phyloP scores from a whole-genome alignment of 1,284 basidiomycete species.

The Anthracocystis setariae region DNA sequence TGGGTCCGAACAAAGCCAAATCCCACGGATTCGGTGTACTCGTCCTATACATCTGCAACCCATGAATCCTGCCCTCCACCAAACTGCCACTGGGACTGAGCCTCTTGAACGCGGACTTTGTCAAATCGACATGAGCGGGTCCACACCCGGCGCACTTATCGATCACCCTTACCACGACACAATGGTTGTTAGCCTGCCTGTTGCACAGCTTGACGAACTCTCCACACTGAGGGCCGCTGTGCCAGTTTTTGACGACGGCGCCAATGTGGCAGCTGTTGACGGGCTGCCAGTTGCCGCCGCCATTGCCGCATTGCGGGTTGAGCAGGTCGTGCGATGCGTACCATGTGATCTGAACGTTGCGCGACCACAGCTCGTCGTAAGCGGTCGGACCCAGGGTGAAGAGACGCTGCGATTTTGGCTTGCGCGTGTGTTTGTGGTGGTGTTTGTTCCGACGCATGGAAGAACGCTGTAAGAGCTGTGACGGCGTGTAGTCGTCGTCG shows the following conservation, averaged over 20 bases:
- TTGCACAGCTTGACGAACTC: constrained; percentile 65
- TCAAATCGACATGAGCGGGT: constrained; percentile 57
- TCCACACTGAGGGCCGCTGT: constrained; percentile 57
- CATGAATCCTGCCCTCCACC: constrained; percentile 55
- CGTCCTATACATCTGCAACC: constrained; percentile 54
- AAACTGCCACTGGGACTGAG: constrained; percentile 53
- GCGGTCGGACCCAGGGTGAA: constrained; percentile 36
- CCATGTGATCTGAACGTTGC: constrained; percentile 59
- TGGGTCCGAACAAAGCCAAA: constrained; percentile 55
- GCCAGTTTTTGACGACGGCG: constrained; percentile 55
- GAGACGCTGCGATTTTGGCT: constrained; percentile 9
- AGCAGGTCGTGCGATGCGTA: constrained; percentile 60
- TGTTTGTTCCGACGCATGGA: constrained; percentile 37
- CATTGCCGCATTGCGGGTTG: constrained; percentile 61
- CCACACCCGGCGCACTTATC: constrained; percentile 64
- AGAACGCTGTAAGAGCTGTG: constrained; percentile 39
- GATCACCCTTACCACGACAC: constrained; percentile 58
- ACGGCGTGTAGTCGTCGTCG: constrained; percentile 48
- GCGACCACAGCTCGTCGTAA: constrained; percentile 32
- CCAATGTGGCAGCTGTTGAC: constrained; percentile 60
- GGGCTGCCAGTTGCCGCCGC: constrained; percentile 58
- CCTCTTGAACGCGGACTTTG: constrained; percentile 62
- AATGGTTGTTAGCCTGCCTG: constrained; percentile 40
- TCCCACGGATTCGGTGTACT: constrained; percentile 58
- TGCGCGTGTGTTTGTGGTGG: constrained; percentile 36